phyloP scores from a whole-genome alignment of 148 eudicot genomes.

The Fallopia convolvulus region DNA sequence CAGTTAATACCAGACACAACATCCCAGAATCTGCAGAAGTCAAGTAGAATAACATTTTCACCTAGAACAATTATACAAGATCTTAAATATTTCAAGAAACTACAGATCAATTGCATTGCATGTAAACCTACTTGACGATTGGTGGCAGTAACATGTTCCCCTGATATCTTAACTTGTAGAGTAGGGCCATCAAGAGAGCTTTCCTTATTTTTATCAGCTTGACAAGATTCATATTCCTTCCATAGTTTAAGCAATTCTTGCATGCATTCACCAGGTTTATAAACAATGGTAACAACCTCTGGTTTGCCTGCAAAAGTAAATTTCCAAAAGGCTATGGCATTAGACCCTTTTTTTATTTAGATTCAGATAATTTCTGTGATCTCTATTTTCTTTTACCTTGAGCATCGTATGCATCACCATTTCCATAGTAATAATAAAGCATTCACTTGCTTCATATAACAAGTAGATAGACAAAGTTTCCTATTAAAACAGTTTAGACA shows the following conservation, averaged over 20 bases:
- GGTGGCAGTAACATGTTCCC: constrained; percentile 90
- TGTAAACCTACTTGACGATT: constrained; percentile 76
- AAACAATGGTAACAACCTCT: constrained; percentile 55
- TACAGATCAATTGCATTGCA: neutral
- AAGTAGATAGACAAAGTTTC: neutral
- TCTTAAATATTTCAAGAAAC: neutral
- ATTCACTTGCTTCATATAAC: neutral
- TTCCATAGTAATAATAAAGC: neutral
- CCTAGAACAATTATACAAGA: neutral
- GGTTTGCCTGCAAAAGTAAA: constrained; percentile 49
- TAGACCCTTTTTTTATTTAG: neutral
- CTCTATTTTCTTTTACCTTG: neutral
- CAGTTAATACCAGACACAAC: neutral
- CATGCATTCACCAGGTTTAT: constrained; percentile 89
- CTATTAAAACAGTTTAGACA: neutral
- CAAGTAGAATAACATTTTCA: neutral
- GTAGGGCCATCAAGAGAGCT: constrained; percentile 63
- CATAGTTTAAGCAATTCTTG: constrained; percentile 78
- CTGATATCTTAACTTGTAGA: constrained; percentile 79
- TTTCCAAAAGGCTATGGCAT: neutral
- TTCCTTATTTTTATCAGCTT: constrained; percentile 42
- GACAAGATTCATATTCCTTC: constrained; percentile 67
- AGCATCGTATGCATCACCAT: neutral
- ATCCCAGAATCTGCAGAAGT: neutral
- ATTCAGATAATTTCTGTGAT: neutral